phyloP scores from a whole-genome alignment of 2,329 filamentous ascomycete species.

The Alternaria gaisen region DNA sequence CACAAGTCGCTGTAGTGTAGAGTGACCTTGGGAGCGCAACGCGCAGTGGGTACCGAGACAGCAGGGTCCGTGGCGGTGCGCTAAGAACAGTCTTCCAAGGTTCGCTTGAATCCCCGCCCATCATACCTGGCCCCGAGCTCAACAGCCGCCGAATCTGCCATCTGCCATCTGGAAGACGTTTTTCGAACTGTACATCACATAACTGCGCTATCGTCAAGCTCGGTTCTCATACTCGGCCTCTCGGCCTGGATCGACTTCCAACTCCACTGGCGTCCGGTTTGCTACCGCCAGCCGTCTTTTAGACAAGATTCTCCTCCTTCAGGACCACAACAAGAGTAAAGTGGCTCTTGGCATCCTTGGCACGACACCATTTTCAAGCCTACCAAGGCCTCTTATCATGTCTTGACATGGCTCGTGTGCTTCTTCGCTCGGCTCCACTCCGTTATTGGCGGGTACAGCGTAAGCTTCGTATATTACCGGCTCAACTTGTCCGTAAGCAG shows the following conservation, averaged over 20 bases:
- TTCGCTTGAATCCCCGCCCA: not conserved
- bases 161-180: not conserved
- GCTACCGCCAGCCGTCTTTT: slow-evolving; percentile 11
- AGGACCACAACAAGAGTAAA: slow-evolving; percentile 18
- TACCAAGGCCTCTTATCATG: slow-evolving; percentile 40
- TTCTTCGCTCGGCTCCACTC: slow-evolving; percentile 19
- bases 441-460: slow-evolving; percentile 23
- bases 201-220: not conserved
- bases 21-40: not conserved
- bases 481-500: slow-evolving; percentile 24
- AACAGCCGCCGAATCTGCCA: not conserved
- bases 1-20: not conserved
- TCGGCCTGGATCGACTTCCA: not conserved
- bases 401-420: slow-evolving; percentile 32
- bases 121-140: not conserved
- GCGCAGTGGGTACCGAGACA: not conserved
- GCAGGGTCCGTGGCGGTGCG: not conserved
- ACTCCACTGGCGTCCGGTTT: not conserved
- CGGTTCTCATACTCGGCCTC: not conserved
- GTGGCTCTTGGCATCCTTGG: slow-evolving; percentile 24
- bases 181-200: not conserved
- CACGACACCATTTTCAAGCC: slow-evolving; percentile 20
- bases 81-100: not conserved
- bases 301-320: slow-evolving; percentile 11
- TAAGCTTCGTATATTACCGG: slow-evolving; percentile 16